Conservation (phyloP, 2,329 filamentous ascomycete species). For the Intubia oerlemansii region DNA sequence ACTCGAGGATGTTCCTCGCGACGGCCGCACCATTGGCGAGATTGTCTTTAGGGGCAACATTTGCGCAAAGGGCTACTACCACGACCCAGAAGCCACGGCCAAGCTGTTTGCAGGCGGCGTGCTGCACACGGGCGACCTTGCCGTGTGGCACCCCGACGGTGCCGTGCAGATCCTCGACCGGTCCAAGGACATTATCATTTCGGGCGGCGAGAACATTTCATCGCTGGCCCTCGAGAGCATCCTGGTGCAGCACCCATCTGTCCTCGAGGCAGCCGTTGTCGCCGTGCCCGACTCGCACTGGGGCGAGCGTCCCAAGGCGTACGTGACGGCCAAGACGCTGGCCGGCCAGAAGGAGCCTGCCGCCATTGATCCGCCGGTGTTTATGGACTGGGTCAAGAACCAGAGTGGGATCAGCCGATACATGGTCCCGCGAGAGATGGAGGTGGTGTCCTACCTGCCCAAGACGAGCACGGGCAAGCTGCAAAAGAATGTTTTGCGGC, state of each 20-base stretch:
- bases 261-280: conserved; percentile 83
- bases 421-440: conserved; percentile 57
- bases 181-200: conserved; percentile 96
- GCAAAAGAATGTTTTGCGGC: conserved; percentile 78
- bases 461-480: conserved; percentile 97
- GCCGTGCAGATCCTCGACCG: conserved; percentile 82
- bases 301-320: conserved; percentile 93
- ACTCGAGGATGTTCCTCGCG: conserved; percentile 30
- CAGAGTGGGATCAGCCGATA: conserved; percentile 70
- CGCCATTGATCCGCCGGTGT: conserved; percentile 34
- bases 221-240: conserved; percentile 81
- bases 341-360: conserved; percentile 8
- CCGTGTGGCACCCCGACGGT: conserved; percentile 82
- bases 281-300: conserved; percentile 74
- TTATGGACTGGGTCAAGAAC: conserved; percentile 74
- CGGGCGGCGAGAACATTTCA: conserved; percentile 93
- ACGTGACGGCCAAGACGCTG: conserved; percentile 50
- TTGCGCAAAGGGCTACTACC: conserved; percentile 79
- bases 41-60: conserved; percentile 75
- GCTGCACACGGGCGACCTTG: conserved; percentile 75
- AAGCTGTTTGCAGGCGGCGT: conserved; percentile 78
- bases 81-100: conserved; percentile 64
- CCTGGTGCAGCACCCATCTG: conserved; percentile 68
- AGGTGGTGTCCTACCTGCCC: conserved; percentile 69
- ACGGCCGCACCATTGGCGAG: conserved; percentile 29